phyloP scores from a whole-genome alignment of 2,329 filamentous ascomycete species.

The Grosmannia clavigera region DNA sequence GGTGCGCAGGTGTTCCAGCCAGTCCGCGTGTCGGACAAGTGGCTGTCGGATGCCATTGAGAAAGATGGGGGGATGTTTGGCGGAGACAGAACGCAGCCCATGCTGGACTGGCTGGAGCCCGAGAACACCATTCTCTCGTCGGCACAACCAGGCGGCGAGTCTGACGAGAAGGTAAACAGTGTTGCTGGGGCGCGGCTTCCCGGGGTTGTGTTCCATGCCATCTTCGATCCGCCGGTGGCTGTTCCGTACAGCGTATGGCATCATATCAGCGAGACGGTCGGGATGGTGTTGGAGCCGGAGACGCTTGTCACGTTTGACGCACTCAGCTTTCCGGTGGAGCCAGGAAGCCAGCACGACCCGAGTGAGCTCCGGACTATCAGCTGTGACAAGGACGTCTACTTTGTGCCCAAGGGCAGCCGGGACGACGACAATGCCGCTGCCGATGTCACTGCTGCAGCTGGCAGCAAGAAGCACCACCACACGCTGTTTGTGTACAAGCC shows the following conservation, averaged over 20 bases:
- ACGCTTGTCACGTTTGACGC: slow-evolving; percentile 41
- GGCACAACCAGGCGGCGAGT: neutral
- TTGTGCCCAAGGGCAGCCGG: slow-evolving; percentile 10
- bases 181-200: slow-evolving; percentile 43
- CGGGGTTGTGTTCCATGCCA: slow-evolving; percentile 62
- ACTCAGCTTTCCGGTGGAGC: slow-evolving; percentile 41
- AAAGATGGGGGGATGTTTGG: slow-evolving; percentile 34
- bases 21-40: slow-evolving; percentile 58
- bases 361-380: slow-evolving; percentile 45
- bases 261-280: slow-evolving; percentile 47
- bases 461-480: slow-evolving; percentile 36
- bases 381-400: slow-evolving; percentile 32
- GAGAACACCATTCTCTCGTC: slow-evolving; percentile 29
- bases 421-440: neutral
- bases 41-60: slow-evolving; percentile 57
- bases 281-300: slow-evolving; percentile 29
- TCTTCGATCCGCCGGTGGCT: slow-evolving; percentile 61
- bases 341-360: slow-evolving; percentile 37
- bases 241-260: slow-evolving; percentile 53
- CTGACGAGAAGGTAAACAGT: slow-evolving; percentile 15
- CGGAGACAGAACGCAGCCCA: slow-evolving; percentile 13
- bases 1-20: slow-evolving; percentile 37
- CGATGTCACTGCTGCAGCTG: slow-evolving; percentile 14
- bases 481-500: slow-evolving; percentile 59
- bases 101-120: slow-evolving; percentile 63